Evolutionary conservation across 2,329 filamentous ascomycete species (phyloP).

Genomic region (Calonectria multiphialidica): DNA sequence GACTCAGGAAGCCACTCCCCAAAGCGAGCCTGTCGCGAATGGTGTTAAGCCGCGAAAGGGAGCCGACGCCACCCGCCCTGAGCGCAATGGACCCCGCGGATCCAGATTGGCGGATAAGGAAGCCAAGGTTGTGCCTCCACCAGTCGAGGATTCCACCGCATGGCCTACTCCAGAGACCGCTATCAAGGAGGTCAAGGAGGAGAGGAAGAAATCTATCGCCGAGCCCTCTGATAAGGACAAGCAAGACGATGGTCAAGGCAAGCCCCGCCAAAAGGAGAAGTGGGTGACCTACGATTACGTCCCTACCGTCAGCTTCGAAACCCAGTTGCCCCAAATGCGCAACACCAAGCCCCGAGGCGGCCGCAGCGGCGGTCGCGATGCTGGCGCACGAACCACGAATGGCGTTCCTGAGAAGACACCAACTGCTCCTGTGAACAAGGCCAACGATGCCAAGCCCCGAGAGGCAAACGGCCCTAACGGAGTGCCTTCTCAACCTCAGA

Average conservation of each 20-base stretch:
- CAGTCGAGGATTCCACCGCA: constrained; percentile 80
- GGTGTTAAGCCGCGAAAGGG: constrained; percentile 57
- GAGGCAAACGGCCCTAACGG: constrained; percentile 52
- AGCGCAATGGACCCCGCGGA: constrained; percentile 61
- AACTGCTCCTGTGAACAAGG: constrained; percentile 45
- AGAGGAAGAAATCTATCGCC: constrained; percentile 74
- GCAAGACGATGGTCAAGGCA: constrained; percentile 62
- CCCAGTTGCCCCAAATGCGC: constrained; percentile 74
- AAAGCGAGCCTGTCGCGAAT: constrained; percentile 47
- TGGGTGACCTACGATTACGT: constrained; percentile 89
- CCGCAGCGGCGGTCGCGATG: constrained; percentile 52
- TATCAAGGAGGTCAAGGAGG: constrained; percentile 78
- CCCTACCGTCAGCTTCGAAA: constrained; percentile 88
- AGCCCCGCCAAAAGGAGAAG: constrained; percentile 78
- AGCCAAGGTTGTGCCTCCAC: constrained; percentile 61
- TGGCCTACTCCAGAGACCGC: constrained; percentile 94
- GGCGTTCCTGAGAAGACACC: constrained; percentile 54
- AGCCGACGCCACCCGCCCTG: constrained; percentile 53
- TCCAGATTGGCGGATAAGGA: constrained; percentile 59
- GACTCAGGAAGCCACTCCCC: constrained; percentile 37
- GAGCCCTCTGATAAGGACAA: constrained; percentile 74
- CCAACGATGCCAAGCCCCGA: constrained; percentile 49
- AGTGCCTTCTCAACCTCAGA: constrained; percentile 50
- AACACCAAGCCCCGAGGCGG: constrained; percentile 64
- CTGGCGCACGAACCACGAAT: constrained; percentile 49